Evolutionary conservation across 106 monocot genomes (phyloP), one percentile per base, ranked within the genome.

Genomic region (Dendrobium huoshanense): DNA sequence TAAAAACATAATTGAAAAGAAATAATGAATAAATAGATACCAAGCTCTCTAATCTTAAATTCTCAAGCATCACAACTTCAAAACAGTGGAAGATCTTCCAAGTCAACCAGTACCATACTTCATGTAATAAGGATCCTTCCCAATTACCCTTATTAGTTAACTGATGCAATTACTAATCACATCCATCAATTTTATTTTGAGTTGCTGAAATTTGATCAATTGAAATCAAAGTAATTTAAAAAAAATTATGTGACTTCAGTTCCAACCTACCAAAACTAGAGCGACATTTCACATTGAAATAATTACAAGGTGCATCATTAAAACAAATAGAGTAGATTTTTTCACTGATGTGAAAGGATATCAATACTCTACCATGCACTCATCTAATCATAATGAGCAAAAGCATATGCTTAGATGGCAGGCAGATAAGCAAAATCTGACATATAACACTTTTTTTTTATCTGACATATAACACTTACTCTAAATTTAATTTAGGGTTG

Each of bases 1-100:
- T 75, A 80, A 79, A 73, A 79, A 20, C 74, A 74, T 43, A 43
- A 44, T 74, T 44, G n/a, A 74, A 18, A 74, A n/a, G 1, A 74
- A 74, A 70, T 70, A 70, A 70, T 70, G 11, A 70, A 70, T 70
- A 0, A 70, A 33, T 33, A 37, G 37, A 33, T 37, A 70, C 19
- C 7, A 41, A 74, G 74, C 18, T 44, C 74, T 5, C 43, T 20
- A 74, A 1, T 19, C 5, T 20, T 4, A 74, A 9, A 41, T 27
- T 27, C 72, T 65, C 29, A 68, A 68, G 11, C 11, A 37, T 33
- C 4, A 15, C 5, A 61, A 61, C n/a, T 61, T 61, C 33, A 83
- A 58, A 77, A 10, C 44, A 67, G 67, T n/a, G n/a, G 61, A 61
- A 61, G 61, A 61, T 20, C 61, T 61, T 61, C 61, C n/a, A n/a